phyloP scores from a whole-genome alignment of 768 basidiomycete species.

The Boletellus emodensis region DNA sequence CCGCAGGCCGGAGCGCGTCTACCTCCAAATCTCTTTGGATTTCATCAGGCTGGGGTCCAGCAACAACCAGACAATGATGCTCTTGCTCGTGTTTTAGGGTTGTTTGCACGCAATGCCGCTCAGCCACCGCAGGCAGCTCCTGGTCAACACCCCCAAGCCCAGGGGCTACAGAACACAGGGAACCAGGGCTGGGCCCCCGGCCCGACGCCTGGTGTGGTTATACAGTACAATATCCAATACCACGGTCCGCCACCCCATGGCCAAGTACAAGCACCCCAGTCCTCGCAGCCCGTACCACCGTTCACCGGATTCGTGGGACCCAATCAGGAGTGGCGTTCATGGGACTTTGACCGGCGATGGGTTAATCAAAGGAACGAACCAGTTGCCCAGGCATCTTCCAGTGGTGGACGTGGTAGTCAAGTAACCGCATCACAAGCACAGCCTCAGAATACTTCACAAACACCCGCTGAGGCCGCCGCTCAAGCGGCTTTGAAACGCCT shows the following conservation, averaged over 20 bases:
- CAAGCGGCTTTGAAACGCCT: constrained; percentile 61
- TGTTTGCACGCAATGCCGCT: constrained; percentile 52
- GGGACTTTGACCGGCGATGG: constrained; percentile 43
- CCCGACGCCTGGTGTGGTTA: constrained; percentile 46
- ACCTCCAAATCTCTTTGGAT: constrained; percentile 28
- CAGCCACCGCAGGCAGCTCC: constrained; percentile 37
- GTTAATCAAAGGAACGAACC: constrained; percentile 14
- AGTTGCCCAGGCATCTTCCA: constrained; percentile 10
- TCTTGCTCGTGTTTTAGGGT: constrained; percentile 37
- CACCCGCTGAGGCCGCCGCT: constrained; percentile 56
- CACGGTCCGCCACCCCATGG: constrained; percentile 37
- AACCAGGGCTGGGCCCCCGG: constrained; percentile 35
- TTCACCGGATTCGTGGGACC: constrained; percentile 64
- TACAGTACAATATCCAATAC: constrained; percentile 64
- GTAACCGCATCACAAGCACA: constrained; percentile 6
- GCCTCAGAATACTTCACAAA: constrained; percentile 12
- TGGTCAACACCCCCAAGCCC: constrained; percentile 29
- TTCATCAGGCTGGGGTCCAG: constrained; percentile 29
- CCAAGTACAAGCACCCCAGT: constrained; percentile 30
- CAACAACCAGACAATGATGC: constrained; percentile 38
- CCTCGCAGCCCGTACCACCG: constrained; percentile 43
- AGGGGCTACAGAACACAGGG: constrained; percentile 30
- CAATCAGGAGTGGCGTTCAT: constrained; percentile 61
- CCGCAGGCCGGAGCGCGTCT: constrained; percentile 31
- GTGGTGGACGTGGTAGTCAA: not conserved